phyloP scores from a whole-genome alignment of 1,284 basidiomycete genomes.

The Psilocybe mexicana region DNA sequence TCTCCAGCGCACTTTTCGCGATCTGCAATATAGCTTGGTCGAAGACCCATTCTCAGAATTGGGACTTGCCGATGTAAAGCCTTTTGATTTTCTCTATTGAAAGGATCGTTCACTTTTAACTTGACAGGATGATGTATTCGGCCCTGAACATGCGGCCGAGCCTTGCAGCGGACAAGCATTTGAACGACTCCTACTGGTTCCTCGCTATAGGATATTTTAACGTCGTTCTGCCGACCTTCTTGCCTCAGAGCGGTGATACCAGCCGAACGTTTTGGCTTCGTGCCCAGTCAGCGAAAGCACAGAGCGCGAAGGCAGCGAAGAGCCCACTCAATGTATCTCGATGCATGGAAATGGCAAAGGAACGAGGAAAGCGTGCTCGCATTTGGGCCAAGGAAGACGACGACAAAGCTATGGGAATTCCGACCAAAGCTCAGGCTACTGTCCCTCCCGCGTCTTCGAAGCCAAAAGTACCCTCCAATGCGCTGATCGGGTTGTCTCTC shows the following conservation, averaged over 20 bases:
- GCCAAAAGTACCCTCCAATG: constrained; percentile 47
- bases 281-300: constrained; percentile 64
- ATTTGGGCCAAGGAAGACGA: constrained; percentile 75
- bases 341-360: constrained; percentile 61
- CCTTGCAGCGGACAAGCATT: constrained; percentile 42
- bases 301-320: constrained; percentile 64
- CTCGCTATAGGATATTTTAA: constrained; percentile 81
- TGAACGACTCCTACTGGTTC: constrained; percentile 71
- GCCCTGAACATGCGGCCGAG: constrained; percentile 74
- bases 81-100: not conserved
- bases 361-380: constrained; percentile 59
- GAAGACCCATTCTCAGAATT: constrained; percentile 42
- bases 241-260: constrained; percentile 45
- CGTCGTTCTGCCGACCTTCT: constrained; percentile 69
- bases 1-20: constrained; percentile 75
- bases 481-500: constrained; percentile 74
- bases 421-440: constrained; percentile 27
- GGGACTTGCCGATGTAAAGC: constrained; percentile 57
- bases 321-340: constrained; percentile 59
- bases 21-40: constrained; percentile 76
- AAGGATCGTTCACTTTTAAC: not conserved
- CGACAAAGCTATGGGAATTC: constrained; percentile 47
- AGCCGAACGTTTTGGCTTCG: constrained; percentile 69
- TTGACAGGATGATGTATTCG: constrained; percentile 72
- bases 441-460: constrained; percentile 18